A percentile compares a stretch with the other conserved stretches of the same genome.
Conservation (phyloP, 2,329 filamentous ascomycete species). For the Chrysoporthe austroafricana region DNA sequence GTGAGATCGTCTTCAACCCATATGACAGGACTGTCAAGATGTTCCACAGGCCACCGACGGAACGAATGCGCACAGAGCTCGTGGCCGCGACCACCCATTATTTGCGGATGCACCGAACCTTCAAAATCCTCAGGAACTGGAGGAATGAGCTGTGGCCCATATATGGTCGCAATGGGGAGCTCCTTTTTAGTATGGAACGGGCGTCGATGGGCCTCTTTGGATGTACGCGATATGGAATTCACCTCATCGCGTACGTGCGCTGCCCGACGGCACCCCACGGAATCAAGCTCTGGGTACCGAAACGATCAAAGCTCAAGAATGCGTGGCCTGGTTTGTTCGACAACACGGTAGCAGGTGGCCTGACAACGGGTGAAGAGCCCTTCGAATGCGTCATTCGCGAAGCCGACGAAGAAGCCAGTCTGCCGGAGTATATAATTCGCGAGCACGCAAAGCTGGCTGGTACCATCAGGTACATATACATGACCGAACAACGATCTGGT, state of each 20-base stretch:
- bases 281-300: constrained; percentile 83
- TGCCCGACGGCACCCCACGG: constrained; percentile 52
- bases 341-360: constrained; percentile 86
- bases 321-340: constrained; percentile 94
- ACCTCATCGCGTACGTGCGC: constrained; percentile 75
- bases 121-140: constrained; percentile 78
- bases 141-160: constrained; percentile 80
- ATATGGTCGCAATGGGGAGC: constrained; percentile 64
- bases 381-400: constrained; percentile 86
- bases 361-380: constrained; percentile 78
- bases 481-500: constrained; percentile 74
- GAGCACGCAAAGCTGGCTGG: constrained; percentile 62
- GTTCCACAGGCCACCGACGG: constrained; percentile 57
- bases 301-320: constrained; percentile 74
- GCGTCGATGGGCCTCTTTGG: constrained; percentile 75
- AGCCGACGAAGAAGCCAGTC: constrained; percentile 83
- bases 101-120: constrained; percentile 72
- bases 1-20: constrained; percentile 65
- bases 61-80: constrained; percentile 63
- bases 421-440: constrained; percentile 72
- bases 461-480: constrained; percentile 81
- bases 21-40: constrained; percentile 65
- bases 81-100: constrained; percentile 62
- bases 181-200: constrained; percentile 79
- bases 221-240: constrained; percentile 76